Conservation (phyloP, 768 basidiomycete genomes). For the Coprinopsis cinerea region DNA sequence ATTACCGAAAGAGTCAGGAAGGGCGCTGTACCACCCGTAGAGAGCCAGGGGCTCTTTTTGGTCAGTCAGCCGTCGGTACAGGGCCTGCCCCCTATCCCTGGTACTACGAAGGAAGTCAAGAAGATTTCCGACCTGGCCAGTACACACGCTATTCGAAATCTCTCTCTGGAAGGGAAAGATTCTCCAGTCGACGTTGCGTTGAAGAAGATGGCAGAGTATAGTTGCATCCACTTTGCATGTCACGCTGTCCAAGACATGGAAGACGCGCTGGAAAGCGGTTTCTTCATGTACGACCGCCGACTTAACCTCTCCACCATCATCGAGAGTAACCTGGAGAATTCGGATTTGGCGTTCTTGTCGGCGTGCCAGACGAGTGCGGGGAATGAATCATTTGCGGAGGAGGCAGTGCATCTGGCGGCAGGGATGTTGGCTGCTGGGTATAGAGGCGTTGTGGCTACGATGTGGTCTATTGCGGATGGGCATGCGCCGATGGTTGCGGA, state of each 20-base stretch:
- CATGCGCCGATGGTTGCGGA: not conserved
- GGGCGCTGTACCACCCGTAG: conserved; percentile 25
- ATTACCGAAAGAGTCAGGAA: conserved; percentile 9
- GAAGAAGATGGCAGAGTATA: conserved; percentile 6
- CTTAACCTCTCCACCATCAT: conserved; percentile 17
- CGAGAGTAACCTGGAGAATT: conserved; percentile 13
- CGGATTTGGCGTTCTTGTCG: conserved; percentile 32
- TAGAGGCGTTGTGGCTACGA: not conserved
- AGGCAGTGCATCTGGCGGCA: conserved; percentile 6
- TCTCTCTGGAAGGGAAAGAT: not conserved
- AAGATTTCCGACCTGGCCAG: not conserved
- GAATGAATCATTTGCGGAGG: conserved; percentile 15
- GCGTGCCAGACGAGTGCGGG: conserved; percentile 34
- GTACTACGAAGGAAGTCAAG: conserved; percentile 9
- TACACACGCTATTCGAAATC: not conserved
- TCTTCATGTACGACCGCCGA: not conserved
- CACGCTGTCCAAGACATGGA: conserved; percentile 21
- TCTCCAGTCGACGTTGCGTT: not conserved
- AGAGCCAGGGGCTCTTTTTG: conserved; percentile 3
- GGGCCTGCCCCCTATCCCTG: conserved; percentile 6
- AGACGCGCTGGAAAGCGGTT: conserved; percentile 1
- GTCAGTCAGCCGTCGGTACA: conserved; percentile 12
- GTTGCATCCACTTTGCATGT: conserved; percentile 26
- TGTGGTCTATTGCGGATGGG: conserved; percentile 1
- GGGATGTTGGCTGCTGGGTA: conserved; percentile 6